Percentiles rank a stretch among this genome's conserved stretches.
These are phyloP conservation scores for Scheffersomyces segobiensis DNA, from an alignment of 1,139 yeast species.

Conservation along the genomic window DNA sequence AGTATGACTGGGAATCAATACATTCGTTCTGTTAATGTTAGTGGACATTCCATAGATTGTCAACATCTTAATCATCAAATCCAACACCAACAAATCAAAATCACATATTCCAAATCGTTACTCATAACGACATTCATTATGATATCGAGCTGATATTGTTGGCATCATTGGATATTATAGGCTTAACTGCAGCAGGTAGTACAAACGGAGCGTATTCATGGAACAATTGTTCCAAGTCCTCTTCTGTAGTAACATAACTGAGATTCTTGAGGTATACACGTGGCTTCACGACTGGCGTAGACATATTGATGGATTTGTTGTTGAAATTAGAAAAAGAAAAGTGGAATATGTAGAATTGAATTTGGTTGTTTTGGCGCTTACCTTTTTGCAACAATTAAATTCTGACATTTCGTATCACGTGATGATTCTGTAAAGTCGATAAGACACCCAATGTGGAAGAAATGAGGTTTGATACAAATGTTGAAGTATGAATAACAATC, in stretches of 20 bases:
- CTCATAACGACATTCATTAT: constrained; percentile 2
- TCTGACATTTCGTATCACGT: too few relatives aligned
- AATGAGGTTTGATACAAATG: not conserved
- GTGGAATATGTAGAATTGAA: not conserved
- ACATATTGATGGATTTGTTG: not conserved
- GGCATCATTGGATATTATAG: not conserved
- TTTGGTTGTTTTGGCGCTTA: not conserved
- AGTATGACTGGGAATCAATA: constrained; percentile 56
- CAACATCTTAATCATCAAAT: not conserved
- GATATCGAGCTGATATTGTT: not conserved
- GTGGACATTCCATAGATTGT: not conserved
- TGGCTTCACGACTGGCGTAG: constrained; percentile 6
- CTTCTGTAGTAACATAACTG: constrained; percentile 53
- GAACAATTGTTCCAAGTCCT: constrained; percentile 47
- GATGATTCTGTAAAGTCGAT: too few relatives aligned
- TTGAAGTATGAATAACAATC: not conserved
- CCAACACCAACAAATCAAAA: not conserved
- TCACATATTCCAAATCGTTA: not conserved
- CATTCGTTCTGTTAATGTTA: constrained; percentile 25
- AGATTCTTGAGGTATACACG: constrained; percentile 54
- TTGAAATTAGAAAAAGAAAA: not conserved
- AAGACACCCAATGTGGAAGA: too few relatives aligned
- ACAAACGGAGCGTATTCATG: constrained; percentile 27
- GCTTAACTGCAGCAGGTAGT: not conserved
- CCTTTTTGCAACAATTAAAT: not conserved